Percentiles rank a stretch among this genome's conserved stretches.
Conservation (phyloP, 1,139 yeast genomes). For the Hansenula anomala region DNA sequence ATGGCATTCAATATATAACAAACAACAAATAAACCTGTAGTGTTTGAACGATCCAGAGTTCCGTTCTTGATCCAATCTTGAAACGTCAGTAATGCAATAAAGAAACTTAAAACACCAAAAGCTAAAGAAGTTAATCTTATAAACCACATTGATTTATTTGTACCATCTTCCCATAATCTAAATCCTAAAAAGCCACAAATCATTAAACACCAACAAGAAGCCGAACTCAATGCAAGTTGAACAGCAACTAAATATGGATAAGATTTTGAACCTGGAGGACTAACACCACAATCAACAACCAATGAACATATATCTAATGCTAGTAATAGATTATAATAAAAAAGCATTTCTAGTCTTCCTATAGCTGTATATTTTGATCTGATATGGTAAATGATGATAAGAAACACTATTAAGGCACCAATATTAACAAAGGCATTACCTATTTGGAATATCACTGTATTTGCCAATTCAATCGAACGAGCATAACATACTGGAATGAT, state of each 20-base stretch:
- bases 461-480: conserved; percentile 79
- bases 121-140: conserved; percentile 43
- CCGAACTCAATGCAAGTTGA: conserved; percentile 71
- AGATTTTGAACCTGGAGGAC: conserved; percentile 74
- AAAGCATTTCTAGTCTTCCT: conserved; percentile 82
- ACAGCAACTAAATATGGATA: conserved; percentile 81
- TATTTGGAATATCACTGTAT: conserved; percentile 86
- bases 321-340: conserved; percentile 59
- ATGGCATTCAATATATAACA: conserved; percentile 68
- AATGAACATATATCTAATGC: conserved; percentile 59
- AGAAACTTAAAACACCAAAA: conserved; percentile 61
- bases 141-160: conserved; percentile 54
- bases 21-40: conserved; percentile 64
- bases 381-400: conserved; percentile 74
- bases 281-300: conserved; percentile 87
- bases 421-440: conserved; percentile 87
- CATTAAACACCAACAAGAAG: conserved; percentile 63
- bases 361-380: conserved; percentile 89
- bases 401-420: conserved; percentile 58
- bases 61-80: conserved; percentile 51
- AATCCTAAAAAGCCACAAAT: conserved; percentile 77
- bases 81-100: conserved; percentile 68
- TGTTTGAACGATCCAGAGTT: conserved; percentile 36
- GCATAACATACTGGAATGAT: conserved; percentile 78
- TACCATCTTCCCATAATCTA: conserved; percentile 94